Evolutionary conservation across 2,329 filamentous ascomycete species (phyloP).

Genomic region (Pseudogymnoascus sp.): DNA sequence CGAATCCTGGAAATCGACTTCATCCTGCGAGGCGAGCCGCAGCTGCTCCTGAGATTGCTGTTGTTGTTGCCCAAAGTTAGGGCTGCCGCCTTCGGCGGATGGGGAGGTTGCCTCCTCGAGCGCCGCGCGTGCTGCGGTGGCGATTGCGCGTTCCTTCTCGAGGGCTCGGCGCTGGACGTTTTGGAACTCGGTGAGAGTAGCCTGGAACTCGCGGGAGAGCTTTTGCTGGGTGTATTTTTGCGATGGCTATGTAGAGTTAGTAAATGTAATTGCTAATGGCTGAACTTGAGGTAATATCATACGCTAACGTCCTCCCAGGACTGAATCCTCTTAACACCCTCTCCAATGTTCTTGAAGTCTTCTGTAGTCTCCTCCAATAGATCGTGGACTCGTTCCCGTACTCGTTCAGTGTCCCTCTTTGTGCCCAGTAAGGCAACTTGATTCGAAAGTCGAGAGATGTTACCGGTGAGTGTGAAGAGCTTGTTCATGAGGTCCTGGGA

Average conservation of each 20-base stretch:
- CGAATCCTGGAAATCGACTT: conserved; percentile 95
- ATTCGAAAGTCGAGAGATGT: conserved; percentile 75
- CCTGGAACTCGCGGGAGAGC: conserved; percentile 85
- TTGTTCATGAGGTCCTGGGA: conserved; percentile 79
- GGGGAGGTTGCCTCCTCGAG: conserved; percentile 52
- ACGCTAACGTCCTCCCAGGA: conserved; percentile 78
- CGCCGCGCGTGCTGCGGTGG: conserved; percentile 73
- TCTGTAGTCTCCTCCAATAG: conserved; percentile 78
- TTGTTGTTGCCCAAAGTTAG: conserved; percentile 43
- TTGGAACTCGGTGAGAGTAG: conserved; percentile 85
- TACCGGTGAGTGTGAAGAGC: conserved; percentile 80
- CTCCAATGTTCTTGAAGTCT: conserved; percentile 84
- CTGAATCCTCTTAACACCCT: conserved; percentile 88
- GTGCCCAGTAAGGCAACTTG: conserved; percentile 83
- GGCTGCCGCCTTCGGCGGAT: conserved; percentile 28
- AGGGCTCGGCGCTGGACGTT: conserved; percentile 80
- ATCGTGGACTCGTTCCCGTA: conserved; percentile 83
- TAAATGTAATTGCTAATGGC: not conserved
- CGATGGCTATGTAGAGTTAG: conserved; percentile 56
- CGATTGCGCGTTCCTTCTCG: conserved; percentile 84
- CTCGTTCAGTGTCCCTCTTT: conserved; percentile 80
- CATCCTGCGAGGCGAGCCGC: conserved; percentile 79
- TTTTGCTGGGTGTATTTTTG: conserved; percentile 97
- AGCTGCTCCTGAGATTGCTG: conserved; percentile 67
- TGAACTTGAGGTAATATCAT: conserved; percentile 18